Percentiles rank a stretch among this genome's conserved stretches.
phyloP scores from a whole-genome alignment of 148 eudicot genomes.

The Pouteria glomerata region DNA sequence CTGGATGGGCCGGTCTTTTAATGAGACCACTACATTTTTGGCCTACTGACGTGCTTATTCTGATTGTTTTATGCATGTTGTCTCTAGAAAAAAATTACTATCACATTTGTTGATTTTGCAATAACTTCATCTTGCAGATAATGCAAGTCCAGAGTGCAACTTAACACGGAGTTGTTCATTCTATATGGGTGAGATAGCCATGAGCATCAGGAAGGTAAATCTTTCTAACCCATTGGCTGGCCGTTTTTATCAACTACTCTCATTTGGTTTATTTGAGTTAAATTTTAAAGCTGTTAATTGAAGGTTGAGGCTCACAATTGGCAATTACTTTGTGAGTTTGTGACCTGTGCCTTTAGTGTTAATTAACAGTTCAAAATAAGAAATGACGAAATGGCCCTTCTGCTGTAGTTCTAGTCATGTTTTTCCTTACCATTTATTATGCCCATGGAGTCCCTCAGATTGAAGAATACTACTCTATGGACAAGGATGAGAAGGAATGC shows the following conservation, averaged over 20 bases:
- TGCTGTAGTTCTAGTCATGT: neutral
- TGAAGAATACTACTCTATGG: neutral
- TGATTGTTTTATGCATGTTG: neutral
- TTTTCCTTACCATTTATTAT: neutral
- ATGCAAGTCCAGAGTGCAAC: constrained; percentile 88
- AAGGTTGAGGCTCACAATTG: neutral
- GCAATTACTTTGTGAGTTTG: neutral
- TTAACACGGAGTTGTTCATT: constrained; percentile 68
- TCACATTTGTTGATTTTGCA: constrained; percentile 5
- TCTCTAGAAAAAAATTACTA: too few relatives aligned
- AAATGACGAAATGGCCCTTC: neutral
- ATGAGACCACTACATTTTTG: too few relatives aligned
- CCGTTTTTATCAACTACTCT: neutral
- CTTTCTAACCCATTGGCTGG: neutral
- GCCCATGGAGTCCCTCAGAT: neutral
- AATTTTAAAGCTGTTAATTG: neutral
- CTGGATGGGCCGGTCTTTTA: too few relatives aligned
- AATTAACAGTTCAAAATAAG: neutral
- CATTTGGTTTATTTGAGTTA: neutral
- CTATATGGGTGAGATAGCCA: constrained; percentile 85
- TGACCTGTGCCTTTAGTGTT: neutral
- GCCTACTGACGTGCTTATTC: neutral
- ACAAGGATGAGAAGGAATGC: neutral
- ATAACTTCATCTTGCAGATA: constrained; percentile 41
- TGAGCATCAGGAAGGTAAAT: constrained; percentile 79